phyloP scores from a whole-genome alignment of 2,329 filamentous ascomycete genomes.

The Cladosporium austrohemisphaericum region DNA sequence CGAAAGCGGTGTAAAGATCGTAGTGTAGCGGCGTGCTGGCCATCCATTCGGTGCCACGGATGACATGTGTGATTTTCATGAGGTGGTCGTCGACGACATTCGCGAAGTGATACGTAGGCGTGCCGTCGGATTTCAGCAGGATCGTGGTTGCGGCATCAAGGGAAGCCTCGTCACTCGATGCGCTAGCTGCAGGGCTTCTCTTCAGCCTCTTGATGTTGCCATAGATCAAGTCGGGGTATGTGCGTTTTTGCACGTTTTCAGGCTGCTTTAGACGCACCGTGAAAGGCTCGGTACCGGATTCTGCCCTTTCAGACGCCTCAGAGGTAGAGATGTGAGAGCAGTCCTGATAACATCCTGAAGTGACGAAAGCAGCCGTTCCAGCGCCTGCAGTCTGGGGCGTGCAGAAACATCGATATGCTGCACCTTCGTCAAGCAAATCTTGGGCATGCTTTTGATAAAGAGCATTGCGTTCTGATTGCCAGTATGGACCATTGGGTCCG shows the following conservation, averaged over 20 bases:
- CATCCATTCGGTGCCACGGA: constrained; percentile 95
- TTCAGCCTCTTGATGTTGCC: constrained; percentile 54
- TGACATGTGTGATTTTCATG: constrained; percentile 94
- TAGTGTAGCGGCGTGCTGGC: constrained; percentile 81
- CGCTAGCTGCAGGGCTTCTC: constrained; percentile 25
- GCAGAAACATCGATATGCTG: constrained; percentile 94
- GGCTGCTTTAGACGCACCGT: constrained; percentile 72
- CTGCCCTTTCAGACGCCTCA: constrained; percentile 68
- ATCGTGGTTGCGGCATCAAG: constrained; percentile 75
- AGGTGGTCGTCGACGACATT: constrained; percentile 95
- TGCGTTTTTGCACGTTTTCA: constrained; percentile 52
- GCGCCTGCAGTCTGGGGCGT: constrained; percentile 46
- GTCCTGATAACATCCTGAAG: constrained; percentile 64
- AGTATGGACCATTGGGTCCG: constrained; percentile 80
- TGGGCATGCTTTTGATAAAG: constrained; percentile 70
- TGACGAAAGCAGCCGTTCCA: constrained; percentile 61
- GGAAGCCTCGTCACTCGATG: constrained; percentile 30
- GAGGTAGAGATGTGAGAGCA: constrained; percentile 65
- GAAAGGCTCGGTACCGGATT: constrained; percentile 61
- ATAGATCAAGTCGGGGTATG: constrained; percentile 75
- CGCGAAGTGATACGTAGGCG: constrained; percentile 93
- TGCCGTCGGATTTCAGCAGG: constrained; percentile 84
- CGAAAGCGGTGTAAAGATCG: constrained; percentile 50
- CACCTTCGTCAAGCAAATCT: constrained; percentile 63
- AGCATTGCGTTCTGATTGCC: constrained; percentile 76